Base-by-base conservation (phyloP, 495 filamentous ascomycete genomes). In the Cenococcum geophilum region DNA sequence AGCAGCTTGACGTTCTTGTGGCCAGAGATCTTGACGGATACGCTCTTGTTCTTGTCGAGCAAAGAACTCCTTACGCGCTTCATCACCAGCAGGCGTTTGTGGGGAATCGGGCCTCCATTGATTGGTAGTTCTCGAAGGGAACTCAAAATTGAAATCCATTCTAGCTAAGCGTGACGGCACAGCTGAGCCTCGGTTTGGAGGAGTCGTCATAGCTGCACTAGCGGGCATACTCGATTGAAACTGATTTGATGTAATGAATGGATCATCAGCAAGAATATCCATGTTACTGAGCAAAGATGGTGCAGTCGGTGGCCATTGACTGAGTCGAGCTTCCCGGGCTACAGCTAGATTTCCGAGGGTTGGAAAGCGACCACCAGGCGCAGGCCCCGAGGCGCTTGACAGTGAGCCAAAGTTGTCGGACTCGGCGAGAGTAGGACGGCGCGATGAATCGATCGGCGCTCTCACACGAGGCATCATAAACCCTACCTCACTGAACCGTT, bases 141-240 rank as follows among this genome's bases (percentile, higher is more conserved):
- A 62, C 34, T 60, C 54, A 25, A 55, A 64, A 14, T 21, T 37
- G 36, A 56, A 59, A 25, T 63, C 64, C 64, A 67, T 63, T n/a
- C 22, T 12, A 5, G 20, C 4, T 9, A 40, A 27, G 36, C 27
- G 45, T 40, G 57, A 23, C 0, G 40, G n/a, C 43, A 22, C 21
- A 25, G 34, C 47, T 61, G 34, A 57, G 32, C 23, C 40, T 45
- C 40, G 40, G 11, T 16, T 45, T 16, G 40, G 12, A 45, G 40
- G 40, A 14, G 49, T 23, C 8, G 49, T 11, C 49, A 32, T 2
- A 6, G 49, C 49, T 16, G 49, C 21, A 16, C 1, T 52, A 25
- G 21, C 16, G 5, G 49, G 49, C 49, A 25, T 25, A 20, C 8
- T 52, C 21, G 23, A 16, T 52, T 52, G 49, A 32, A 52, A 25